Evolutionary conservation across 2,329 filamentous ascomycete species (phyloP).

Genomic region (Penicillium sp.): DNA sequence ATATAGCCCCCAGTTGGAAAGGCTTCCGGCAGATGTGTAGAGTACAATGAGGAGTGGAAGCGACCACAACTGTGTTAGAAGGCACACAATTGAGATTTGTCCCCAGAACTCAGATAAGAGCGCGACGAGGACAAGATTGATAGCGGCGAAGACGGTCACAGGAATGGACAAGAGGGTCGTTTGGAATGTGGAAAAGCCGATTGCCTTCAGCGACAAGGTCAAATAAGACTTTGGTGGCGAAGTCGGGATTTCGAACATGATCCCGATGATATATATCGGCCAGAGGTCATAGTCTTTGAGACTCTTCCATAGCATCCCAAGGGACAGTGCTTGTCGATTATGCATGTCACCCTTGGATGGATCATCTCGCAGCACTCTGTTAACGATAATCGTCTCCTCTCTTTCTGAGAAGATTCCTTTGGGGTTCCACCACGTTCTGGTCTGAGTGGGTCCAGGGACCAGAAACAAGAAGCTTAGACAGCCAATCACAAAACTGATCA

Average conservation of each 20-base stretch:
- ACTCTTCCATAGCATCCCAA: too few species aligned
- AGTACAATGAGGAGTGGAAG: conserved; percentile 43
- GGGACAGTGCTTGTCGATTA: too few species aligned
- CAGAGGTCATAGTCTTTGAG: conserved; percentile 33
- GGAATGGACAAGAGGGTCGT: conserved; percentile 23
- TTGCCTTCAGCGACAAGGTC: conserved; percentile 6
- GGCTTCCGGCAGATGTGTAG: conserved; percentile 31
- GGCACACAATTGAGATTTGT: conserved; percentile 41
- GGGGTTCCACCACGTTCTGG: conserved; percentile 48
- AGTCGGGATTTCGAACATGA: too few species aligned
- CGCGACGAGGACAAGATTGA: conserved; percentile 20
- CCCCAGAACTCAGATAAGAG: conserved; percentile 28
- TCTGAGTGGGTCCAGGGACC: conserved; percentile 35
- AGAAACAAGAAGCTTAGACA: conserved; percentile 38
- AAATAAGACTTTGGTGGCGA: too few species aligned
- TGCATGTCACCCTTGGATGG: conserved; percentile 31
- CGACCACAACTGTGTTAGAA: conserved; percentile 45
- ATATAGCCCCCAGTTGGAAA: conserved; percentile 39
- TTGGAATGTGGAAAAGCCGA: conserved; percentile 16
- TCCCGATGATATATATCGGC: conserved; percentile 34
- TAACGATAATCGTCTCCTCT: conserved; percentile 56
- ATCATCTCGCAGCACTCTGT: conserved; percentile 45
- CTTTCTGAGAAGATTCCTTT: conserved; percentile 55
- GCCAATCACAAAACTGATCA: conserved; percentile 38
- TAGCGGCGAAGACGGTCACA: conserved; percentile 40